Base-by-base conservation (phyloP, 2,329 filamentous ascomycete species). In the Aureobasidium melanogenum region DNA sequence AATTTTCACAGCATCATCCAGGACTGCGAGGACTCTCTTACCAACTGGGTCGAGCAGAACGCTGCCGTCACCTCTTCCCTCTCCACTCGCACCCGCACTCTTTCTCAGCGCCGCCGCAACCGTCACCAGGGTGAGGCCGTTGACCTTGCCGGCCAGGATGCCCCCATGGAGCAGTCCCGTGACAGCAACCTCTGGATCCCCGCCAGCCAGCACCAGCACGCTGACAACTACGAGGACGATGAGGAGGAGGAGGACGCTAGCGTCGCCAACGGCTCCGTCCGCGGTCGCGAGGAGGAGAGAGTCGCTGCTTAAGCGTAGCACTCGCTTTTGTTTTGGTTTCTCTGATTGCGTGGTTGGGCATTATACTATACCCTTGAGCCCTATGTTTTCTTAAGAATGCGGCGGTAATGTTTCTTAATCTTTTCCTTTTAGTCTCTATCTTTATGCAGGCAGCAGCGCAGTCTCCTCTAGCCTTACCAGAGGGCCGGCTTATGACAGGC, bases 11-110 rank as follows among this genome's bases (percentile, higher is more conserved):
- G 89, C 66, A 97, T 99, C 76, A 97, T 99, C 71, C 94, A 99
- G 79, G 94, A 99, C 76, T 99, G 94, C 75, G 94, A 99, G 77
- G 92, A 97, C 73, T 84, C 94, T 1, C 86, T 99, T 64, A 97
- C 91, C 74, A 97, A 96, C 81, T 99, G 94, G 94, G 91, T 97
- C 41, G 84, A 86, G 62, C 87, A 91, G 70, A 94, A 95, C 71
- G 93, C 94, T 6, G 87, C 90, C 48, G 91, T 99, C 67, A 88
- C 83, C 61, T 87, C 92, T 66, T 92, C 90, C 74, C 85, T 99
- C 52, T 96, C 91, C 5, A 88, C 87, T 19, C 90, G 94, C 63
- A 86, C 93, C 43, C 90, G 92, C 67, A 95, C 88, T 17, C 83
- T 97, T 38, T 96, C 90, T 48, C 90, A 91, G 74, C 88, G 92